A percentile compares a stretch with the other conserved stretches of the same genome.
Evolutionary conservation across 495 filamentous ascomycete species (phyloP).

Genomic region (Tuber magnatum): DNA sequence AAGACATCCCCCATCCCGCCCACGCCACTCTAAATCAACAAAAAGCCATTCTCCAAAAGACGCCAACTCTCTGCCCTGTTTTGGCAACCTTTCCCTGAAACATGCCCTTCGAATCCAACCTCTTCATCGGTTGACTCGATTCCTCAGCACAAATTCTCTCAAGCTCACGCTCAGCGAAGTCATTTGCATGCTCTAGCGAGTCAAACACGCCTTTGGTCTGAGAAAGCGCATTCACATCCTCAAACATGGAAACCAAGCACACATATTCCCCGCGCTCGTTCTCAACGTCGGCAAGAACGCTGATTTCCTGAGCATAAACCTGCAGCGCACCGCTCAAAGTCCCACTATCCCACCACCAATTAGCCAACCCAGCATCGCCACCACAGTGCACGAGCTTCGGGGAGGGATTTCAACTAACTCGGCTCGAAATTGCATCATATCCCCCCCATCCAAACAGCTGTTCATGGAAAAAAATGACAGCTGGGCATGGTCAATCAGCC

Average conservation of each 20-base stretch:
- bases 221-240: background rate
- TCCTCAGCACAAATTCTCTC: background rate
- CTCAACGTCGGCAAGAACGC: background rate
- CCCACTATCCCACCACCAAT: background rate
- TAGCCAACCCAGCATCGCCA: background rate
- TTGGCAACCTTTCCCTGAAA: background rate
- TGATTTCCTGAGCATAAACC: background rate
- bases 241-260: background rate
- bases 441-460: background rate
- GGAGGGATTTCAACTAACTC: background rate
- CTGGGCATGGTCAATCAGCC: background rate
- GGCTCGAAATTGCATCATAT: background rate
- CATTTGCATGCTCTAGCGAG: background rate
- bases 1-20: background rate
- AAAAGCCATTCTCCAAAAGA: background rate
- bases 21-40: background rate
- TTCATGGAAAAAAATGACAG: background rate
- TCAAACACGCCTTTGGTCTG: background rate
- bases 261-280: constrained; percentile 1
- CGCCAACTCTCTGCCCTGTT: background rate
- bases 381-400: background rate
- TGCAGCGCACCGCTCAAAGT: background rate
- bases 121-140: background rate
- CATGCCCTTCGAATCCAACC: background rate
- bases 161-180: background rate